Base-by-base conservation (phyloP, 83 land plant genomes). In the Diphasiastrum complanatum region DNA sequence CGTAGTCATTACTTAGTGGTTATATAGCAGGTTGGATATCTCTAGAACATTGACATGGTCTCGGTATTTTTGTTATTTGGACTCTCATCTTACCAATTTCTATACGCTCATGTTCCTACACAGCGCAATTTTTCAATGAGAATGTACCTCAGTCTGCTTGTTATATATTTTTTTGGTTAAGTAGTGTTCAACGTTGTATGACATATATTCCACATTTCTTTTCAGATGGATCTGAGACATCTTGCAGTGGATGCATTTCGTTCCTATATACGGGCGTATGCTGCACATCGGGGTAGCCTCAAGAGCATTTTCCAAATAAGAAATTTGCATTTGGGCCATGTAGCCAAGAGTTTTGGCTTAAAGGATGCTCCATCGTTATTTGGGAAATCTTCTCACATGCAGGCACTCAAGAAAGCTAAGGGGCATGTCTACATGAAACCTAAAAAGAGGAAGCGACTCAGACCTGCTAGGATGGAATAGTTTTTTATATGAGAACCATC, bases 251-350 rank as follows among this genome's bases (percentile, higher is more conserved):
- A 89, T 66, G 91, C 96, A 18, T 93, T 93, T 62, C 77, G 91
- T 70, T 83, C 99, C 26, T 93, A 86, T 83, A 83, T 85, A 1
- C 85, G 99, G 57, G 99, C 99, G 53, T 93, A 93, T 65, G 73
- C 88, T 11, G 91, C 95, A 4, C 91, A 93, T 67, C 76, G 85
- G 35, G 99, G 91, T n/a, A 91, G 81, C 46, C 75, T 93, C 54
- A 93, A 81, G 64, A 71, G 72, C 29, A 85, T 93, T 2, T 93
- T 93, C 48, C 76, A 79, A 75, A 86, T 93, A 65, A 86, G 80
- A 65, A 83, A 78, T 45, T 82, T 93, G 66, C 99, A 93, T 45
- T 43, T 93, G 72, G 99, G 99, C 6, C 99, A 93, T 75, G 96
- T 89, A 16, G 99, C 99, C 5, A 93, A 81, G 63, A 93, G 99